phyloP scores from a whole-genome alignment of 2,329 filamentous ascomycete species.

The Moelleriella libera region DNA sequence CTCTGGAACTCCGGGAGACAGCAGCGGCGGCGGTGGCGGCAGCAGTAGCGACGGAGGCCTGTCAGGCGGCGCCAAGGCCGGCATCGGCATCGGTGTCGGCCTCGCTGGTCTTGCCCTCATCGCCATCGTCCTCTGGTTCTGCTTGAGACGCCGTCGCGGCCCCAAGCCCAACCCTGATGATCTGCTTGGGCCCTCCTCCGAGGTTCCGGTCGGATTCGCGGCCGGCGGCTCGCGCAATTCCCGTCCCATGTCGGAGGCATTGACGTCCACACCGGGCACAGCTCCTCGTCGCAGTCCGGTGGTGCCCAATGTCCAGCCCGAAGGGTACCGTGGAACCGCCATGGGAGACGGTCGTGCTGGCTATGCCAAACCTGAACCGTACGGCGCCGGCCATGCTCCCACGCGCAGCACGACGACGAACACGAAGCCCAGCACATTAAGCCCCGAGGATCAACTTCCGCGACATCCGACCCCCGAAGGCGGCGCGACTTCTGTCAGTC shows the following conservation, averaged over 20 bases:
- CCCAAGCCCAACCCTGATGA: conserved; percentile 22
- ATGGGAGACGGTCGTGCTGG: conserved; percentile 23
- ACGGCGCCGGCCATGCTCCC: conserved; percentile 15
- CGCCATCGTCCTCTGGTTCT: conserved; percentile 6
- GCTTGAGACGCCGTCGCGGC: conserved; percentile 15
- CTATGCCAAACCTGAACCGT: conserved; percentile 22
- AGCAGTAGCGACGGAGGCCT: conserved; percentile 14
- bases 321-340: conserved; percentile 25
- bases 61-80: conserved; percentile 27
- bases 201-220: conserved; percentile 23
- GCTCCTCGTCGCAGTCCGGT: conserved; percentile 12
- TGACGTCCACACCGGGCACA: conserved; percentile 12
- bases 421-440: conserved; percentile 6
- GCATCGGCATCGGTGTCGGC: conserved; percentile 26
- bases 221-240: conserved; percentile 8
- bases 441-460: conserved; percentile 9
- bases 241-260: conserved; percentile 16
- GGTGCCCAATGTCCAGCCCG: conserved; percentile 10
- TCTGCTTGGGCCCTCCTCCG: conserved; percentile 23
- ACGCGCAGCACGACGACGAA: conserved; percentile 9
- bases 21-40: conserved; percentile 9
- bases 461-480: conserved; percentile 12
- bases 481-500: conserved; percentile 6
- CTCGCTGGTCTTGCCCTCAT: conserved; percentile 12
- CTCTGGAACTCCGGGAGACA: conserved; percentile 12